Conservation (phyloP, 1,139 yeast genomes). For the Geotrichum restrictum region DNA sequence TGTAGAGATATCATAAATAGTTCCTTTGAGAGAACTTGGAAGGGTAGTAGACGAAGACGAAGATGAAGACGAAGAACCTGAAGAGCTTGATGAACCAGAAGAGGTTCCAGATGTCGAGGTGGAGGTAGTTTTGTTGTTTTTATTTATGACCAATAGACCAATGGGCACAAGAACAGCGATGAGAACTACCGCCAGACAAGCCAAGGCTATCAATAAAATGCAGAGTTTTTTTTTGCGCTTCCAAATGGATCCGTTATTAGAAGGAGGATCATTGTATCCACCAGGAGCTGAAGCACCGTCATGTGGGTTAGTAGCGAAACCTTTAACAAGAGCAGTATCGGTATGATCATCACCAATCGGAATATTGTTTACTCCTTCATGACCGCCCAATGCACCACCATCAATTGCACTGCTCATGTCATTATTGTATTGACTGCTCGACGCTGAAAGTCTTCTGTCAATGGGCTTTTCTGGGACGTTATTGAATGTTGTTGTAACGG, state of each 20-base stretch:
- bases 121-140: conserved; percentile 10
- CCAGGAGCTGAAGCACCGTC: background rate
- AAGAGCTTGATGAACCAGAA: background rate
- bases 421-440: conserved; percentile 7
- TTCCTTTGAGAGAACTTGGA: conserved; percentile 31
- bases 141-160: conserved; percentile 33
- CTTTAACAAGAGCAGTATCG: conserved; percentile 4
- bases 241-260: conserved; percentile 12
- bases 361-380: background rate
- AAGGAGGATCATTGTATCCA: conserved; percentile 1
- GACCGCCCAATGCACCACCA: background rate
- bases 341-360: conserved; percentile 5
- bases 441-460: background rate
- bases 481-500: background rate
- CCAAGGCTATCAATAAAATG: conserved; percentile 23
- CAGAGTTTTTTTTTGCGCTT: conserved; percentile 19
- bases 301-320: background rate
- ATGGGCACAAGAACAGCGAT: conserved; percentile 36
- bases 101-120: conserved; percentile 4
- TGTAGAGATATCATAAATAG: conserved; percentile 35
- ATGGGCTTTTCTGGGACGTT: background rate
- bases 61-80: background rate
- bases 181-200: conserved; percentile 26
- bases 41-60: conserved; percentile 16
- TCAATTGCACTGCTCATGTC: background rate